Evolutionary conservation across 257 asterid genomes (phyloP), one percentile per base, ranked within the genome.

Genomic region (Knoxia roxburghii): DNA sequence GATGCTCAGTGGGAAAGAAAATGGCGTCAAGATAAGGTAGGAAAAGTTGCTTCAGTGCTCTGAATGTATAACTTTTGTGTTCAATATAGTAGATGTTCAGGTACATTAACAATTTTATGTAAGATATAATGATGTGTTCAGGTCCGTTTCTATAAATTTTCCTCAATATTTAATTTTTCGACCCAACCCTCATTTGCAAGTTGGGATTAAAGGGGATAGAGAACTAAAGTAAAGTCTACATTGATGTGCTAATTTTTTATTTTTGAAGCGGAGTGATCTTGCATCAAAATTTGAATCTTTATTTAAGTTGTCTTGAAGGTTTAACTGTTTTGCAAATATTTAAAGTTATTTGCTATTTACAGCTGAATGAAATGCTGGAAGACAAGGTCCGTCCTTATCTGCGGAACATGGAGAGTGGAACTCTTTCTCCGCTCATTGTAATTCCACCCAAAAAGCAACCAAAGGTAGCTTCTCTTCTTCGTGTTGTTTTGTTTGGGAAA

Each of bases 21-120:
- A 72, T 92, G 98, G 97, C 96, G 97, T 29, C 89, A 89, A 81
- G 90, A 85, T 70, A 92, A 87, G 97, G 97, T 87, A 51, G 76
- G 49, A 4, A 18, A 64, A 56, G 29, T 71, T 46, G 51, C 58
- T 56, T 24, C 40, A 15, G 41, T 61, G 55, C 55, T 48, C 46
- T 13, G 60, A 26, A 0, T 51, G 59, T n/a, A 57, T n/a, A 57
- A 9, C 32, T 35, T 15, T 35, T 18, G 15, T 48, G 30, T 13
- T 17, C 32, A 1, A 65, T 49, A 6, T 48, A 41, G 68, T 46
- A 49, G 11, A 14, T 35, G 6, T 24, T 6, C 39, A 41, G 29
- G 14, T 43, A 41, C 15, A 33, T 67, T 18, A 10, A 27, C n/a
- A 2, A 33, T 14, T 51, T 23, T 23, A 14, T 10, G 43, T 50